Conservation (phyloP, 2,329 filamentous ascomycete species). For the Ophiocordyceps australis region DNA sequence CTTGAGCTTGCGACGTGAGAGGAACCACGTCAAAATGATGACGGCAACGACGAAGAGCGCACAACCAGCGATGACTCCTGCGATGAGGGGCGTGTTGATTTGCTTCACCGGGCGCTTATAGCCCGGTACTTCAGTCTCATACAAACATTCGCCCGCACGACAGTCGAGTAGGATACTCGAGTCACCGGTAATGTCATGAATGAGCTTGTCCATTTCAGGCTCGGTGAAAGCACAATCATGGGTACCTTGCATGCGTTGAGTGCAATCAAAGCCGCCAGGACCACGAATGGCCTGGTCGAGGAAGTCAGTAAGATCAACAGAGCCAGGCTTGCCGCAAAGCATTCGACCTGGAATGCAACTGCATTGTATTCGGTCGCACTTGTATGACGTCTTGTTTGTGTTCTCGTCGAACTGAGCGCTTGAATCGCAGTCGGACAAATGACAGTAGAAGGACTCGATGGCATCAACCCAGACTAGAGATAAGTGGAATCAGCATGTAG, state of each 20-base stretch:
- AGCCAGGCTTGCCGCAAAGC: constrained; percentile 82
- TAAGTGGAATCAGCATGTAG: not conserved
- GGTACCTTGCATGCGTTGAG: constrained; percentile 40
- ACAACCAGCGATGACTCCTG: constrained; percentile 73
- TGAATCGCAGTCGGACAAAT: constrained; percentile 64
- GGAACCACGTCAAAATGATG: constrained; percentile 71
- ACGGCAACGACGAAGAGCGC: constrained; percentile 79
- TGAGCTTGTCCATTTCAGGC: constrained; percentile 81
- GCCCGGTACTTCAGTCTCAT: constrained; percentile 82
- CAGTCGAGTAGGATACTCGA: constrained; percentile 73
- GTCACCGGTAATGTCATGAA: constrained; percentile 79
- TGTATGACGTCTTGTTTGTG: constrained; percentile 69
- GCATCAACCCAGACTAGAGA: constrained; percentile 78
- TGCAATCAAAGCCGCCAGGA: constrained; percentile 68
- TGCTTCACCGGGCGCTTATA: constrained; percentile 77
- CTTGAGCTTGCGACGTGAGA: constrained; percentile 54
- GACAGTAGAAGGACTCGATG: constrained; percentile 90
- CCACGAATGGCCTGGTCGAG: constrained; percentile 67
- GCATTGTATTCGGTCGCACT: constrained; percentile 71
- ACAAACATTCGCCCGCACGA: constrained; percentile 76
- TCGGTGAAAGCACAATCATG: constrained; percentile 73
- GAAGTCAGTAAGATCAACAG: constrained; percentile 84
- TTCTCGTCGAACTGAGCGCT: constrained; percentile 47
- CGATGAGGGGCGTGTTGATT: constrained; percentile 94
- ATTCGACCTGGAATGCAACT: constrained; percentile 80